These are phyloP conservation scores for Nadsonia commutata DNA, from an alignment of 1,139 yeast species.

Conservation along the genomic window DNA sequence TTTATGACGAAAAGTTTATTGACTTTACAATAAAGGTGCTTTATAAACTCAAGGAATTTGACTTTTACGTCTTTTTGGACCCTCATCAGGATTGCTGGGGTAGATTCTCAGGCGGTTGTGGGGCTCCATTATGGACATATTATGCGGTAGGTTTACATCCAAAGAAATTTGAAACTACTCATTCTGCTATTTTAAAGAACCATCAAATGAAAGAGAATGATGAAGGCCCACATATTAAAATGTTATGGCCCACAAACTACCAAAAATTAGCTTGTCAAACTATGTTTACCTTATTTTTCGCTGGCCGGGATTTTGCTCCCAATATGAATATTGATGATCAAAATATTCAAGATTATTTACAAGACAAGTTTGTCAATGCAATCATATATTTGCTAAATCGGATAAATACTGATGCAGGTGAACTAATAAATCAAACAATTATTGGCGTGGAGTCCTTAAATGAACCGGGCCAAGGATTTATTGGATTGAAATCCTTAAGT, in stretches of 20 bases:
- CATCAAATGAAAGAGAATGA: constrained; percentile 28
- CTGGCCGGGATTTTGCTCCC: constrained; percentile 59
- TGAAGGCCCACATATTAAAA: constrained; percentile 55
- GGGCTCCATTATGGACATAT: constrained; percentile 93
- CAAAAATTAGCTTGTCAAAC: constrained; percentile 59
- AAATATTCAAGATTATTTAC: constrained; percentile 64
- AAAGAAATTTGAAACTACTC: constrained; percentile 42
- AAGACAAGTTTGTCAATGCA: constrained; percentile 42
- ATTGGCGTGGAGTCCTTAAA: constrained; percentile 70
- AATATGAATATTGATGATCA: constrained; percentile 48
- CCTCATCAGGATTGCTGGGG: constrained; percentile 97
- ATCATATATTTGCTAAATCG: constrained; percentile 37
- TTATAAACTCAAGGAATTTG: constrained; percentile 41
- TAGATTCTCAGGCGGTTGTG: constrained; percentile 81
- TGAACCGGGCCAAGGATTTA: constrained; percentile 39
- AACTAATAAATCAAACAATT: constrained; percentile 36
- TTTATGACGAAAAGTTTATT: constrained; percentile 64
- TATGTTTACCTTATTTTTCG: constrained; percentile 78
- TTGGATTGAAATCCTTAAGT: constrained; percentile 19
- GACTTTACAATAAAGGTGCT: constrained; percentile 54
- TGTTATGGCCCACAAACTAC: constrained; percentile 92
- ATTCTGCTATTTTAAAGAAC: constrained; percentile 67
- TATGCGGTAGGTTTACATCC: constrained; percentile 91
- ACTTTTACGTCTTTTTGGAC: constrained; percentile 69
- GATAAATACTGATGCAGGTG: constrained; percentile 34